Percentiles rank a stretch among this genome's conserved stretches.
Evolutionary conservation across 345 rosid genomes (phyloP).

Genomic region (Durio zibethinus): DNA sequence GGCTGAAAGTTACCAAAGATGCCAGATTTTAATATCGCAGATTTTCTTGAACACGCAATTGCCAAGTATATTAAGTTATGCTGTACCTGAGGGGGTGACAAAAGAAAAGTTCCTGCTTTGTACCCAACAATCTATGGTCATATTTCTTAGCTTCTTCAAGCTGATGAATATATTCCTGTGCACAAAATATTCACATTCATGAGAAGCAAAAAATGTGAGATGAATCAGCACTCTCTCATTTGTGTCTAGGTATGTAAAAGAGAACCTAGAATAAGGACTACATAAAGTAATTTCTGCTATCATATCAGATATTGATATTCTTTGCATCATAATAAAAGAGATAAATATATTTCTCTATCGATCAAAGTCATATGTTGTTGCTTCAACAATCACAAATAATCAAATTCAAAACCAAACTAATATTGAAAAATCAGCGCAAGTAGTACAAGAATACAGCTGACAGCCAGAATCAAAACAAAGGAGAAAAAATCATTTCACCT

Average conservation of each 20-base stretch:
- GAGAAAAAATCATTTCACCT: conserved; percentile 38
- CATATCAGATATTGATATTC: not conserved
- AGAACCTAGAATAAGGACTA: not conserved
- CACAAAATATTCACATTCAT: conserved; percentile 9
- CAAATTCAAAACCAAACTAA: conserved; percentile 4
- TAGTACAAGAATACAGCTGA: not conserved
- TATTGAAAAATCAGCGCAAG: not conserved
- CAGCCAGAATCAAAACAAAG: not conserved
- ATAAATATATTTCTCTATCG: not conserved
- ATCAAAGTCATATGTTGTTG: not conserved
- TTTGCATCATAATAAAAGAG: not conserved
- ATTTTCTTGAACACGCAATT: conserved; percentile 8
- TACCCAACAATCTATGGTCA: conserved; percentile 86
- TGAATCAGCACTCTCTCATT: too few species aligned
- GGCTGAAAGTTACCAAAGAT: conserved; percentile 52
- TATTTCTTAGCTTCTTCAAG: conserved; percentile 91
- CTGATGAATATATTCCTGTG: conserved; percentile 65
- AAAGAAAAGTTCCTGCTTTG: conserved; percentile 91
- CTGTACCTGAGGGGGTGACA: conserved; percentile 74
- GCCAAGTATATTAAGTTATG: conserved; percentile 3
- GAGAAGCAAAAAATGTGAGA: not conserved
- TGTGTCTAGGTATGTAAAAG: not conserved
- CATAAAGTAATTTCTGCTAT: not conserved
- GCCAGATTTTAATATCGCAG: conserved; percentile 12
- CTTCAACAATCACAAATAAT: not conserved